Evolutionary conservation across 352 stramenopile genomes (phyloP).

Genomic region (Globisporangium recalcitrans): DNA sequence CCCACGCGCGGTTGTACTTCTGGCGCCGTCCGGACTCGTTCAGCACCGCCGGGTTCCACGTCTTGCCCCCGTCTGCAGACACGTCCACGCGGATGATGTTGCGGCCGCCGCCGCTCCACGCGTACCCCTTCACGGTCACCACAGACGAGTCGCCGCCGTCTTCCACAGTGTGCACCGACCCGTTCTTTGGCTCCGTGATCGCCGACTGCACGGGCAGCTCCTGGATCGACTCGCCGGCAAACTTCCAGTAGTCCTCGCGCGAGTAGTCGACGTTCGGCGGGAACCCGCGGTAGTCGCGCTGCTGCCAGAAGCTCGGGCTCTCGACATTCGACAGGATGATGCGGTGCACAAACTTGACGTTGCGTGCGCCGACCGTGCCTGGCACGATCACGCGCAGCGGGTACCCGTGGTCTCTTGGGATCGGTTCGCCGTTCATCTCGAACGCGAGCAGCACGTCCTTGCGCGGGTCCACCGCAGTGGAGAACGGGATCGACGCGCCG

Average conservation of each 20-base stretch:
- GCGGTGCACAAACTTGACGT: constrained; percentile 96
- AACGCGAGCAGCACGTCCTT: constrained; percentile 98
- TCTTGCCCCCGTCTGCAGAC: constrained; percentile 90
- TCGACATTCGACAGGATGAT: constrained; percentile 84
- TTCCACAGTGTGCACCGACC: constrained; percentile 35
- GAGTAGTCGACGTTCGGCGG: constrained; percentile 84
- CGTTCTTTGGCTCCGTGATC: constrained; percentile 84
- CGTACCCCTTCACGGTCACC: constrained; percentile 91
- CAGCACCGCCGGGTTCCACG: constrained; percentile 89
- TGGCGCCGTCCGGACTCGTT: constrained; percentile 79
- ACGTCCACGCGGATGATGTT: constrained; percentile 97
- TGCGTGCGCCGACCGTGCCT: constrained; percentile 91
- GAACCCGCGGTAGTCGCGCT: constrained; percentile 90
- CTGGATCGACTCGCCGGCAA: constrained; percentile 86
- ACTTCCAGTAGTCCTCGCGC: constrained; percentile 79
- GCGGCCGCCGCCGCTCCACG: constrained; percentile 92
- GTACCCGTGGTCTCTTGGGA: constrained; percentile 95
- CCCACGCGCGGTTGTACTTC: constrained; percentile 89
- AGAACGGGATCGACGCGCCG: constrained; percentile 88
- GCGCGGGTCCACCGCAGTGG: constrained; percentile 91
- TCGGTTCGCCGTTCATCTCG: constrained; percentile 96
- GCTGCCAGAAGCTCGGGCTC: constrained; percentile 89
- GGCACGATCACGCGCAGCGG: constrained; percentile 95
- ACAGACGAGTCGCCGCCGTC: constrained; percentile 58
- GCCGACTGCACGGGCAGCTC: constrained; percentile 89